Conservation (phyloP, 352 stramenopile genomes). For the Pythium dissimile region DNA sequence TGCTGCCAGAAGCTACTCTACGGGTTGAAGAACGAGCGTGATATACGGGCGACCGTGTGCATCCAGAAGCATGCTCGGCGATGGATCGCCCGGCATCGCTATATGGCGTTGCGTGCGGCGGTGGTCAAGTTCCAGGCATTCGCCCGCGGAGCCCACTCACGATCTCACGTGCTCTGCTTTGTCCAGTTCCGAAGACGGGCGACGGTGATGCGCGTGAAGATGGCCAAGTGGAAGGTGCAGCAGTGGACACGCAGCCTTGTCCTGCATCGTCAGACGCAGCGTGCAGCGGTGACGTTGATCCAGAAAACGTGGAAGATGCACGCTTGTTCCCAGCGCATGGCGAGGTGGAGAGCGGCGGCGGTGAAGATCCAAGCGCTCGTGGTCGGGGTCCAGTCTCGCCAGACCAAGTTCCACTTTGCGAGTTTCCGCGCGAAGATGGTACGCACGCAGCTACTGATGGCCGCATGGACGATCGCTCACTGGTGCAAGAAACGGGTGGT, state of each 20-base stretch:
- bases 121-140: constrained; percentile 5
- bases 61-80: constrained; percentile 9
- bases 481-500: constrained; percentile 3
- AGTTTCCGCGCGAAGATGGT: constrained; percentile 3
- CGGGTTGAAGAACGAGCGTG: constrained; percentile 23
- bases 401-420: not conserved
- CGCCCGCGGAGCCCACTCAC: constrained; percentile 3
- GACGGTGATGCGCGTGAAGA: constrained; percentile 6
- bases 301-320: constrained; percentile 35
- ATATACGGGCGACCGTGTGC: constrained; percentile 9
- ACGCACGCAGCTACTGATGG: not conserved
- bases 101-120: not conserved
- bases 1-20: constrained; percentile 26
- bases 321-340: not conserved
- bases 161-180: constrained; percentile 9
- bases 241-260: constrained; percentile 1
- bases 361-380: constrained; percentile 15
- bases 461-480: constrained; percentile 13
- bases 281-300: constrained; percentile 32
- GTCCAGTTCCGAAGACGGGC: constrained; percentile 3
- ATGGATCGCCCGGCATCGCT: not conserved
- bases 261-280: constrained; percentile 6
- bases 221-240: constrained; percentile 21
- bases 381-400: constrained; percentile 12
- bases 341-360: not conserved